These are phyloP conservation scores for Phialophora macrospora DNA, from an alignment of 2,329 filamentous ascomycete genomes.

Conservation along the genomic window DNA sequence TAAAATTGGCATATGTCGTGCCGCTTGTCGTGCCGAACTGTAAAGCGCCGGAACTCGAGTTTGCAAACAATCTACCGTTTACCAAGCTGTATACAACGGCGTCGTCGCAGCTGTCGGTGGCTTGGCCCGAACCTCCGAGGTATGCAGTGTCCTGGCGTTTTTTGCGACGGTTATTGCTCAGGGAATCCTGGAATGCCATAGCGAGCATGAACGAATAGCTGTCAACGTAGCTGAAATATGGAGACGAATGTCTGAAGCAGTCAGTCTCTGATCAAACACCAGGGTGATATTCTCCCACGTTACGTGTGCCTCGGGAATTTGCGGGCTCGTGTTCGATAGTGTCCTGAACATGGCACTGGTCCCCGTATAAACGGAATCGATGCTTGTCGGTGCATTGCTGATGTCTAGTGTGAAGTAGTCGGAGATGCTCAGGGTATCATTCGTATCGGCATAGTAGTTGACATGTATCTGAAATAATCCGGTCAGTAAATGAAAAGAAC, in stretches of 20 bases:
- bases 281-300: not conserved
- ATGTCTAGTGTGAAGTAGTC: constrained; percentile 32
- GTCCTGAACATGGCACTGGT: constrained; percentile 21
- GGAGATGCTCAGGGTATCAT: constrained; percentile 30
- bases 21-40: constrained; percentile 33
- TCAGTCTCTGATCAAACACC: not conserved
- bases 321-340: constrained; percentile 7
- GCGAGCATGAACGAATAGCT: constrained; percentile 25
- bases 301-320: constrained; percentile 6
- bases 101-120: constrained; percentile 30
- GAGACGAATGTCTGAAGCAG: constrained; percentile 13
- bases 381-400: constrained; percentile 34
- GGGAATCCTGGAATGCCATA: constrained; percentile 6
- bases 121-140: constrained; percentile 26
- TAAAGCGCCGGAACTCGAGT: constrained; percentile 27
- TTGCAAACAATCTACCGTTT: constrained; percentile 36
- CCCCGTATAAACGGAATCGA: constrained; percentile 32
- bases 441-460: constrained; percentile 28
- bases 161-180: constrained; percentile 20
- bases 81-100: constrained; percentile 33
- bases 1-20: constrained; percentile 32
- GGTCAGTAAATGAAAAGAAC: not conserved
- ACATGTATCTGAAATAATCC: constrained; percentile 22
- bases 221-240: constrained; percentile 20
- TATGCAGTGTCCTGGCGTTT: constrained; percentile 24